Conservation (phyloP, 306 rosid genomes). For the Malus domestica region ASM211411v1 NC_041803.1:16654501-16655000, state of each 20-base stretch:
- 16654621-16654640: conserved; percentile 55
- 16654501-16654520: not conserved
- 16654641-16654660: conserved; percentile 73
- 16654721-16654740: conserved; percentile 4
- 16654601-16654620: conserved; percentile 27
- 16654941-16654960: conserved; percentile 7
- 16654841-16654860: conserved; percentile 44
- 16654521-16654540: conserved; percentile 24
- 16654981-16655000: conserved; percentile 8
- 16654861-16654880: conserved; percentile 48
- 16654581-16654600: conserved; percentile 38
- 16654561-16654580: conserved; percentile 28
- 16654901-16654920: conserved; percentile 12
- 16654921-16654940: not conserved
- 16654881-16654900: conserved; percentile 4
- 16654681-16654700: conserved; percentile 41
- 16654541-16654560: conserved; percentile 37
- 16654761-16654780: not conserved
- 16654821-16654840: conserved; percentile 31
- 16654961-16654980: not conserved
- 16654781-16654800: conserved; percentile 5
- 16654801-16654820: conserved; percentile 19
- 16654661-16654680: conserved; percentile 66
- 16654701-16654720: conserved; percentile 62
- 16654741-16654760: conserved; percentile 1